These are phyloP conservation scores for Phytophthora aleatoria DNA, from an alignment of 352 stramenopile species.

Conservation along the genomic window DNA sequence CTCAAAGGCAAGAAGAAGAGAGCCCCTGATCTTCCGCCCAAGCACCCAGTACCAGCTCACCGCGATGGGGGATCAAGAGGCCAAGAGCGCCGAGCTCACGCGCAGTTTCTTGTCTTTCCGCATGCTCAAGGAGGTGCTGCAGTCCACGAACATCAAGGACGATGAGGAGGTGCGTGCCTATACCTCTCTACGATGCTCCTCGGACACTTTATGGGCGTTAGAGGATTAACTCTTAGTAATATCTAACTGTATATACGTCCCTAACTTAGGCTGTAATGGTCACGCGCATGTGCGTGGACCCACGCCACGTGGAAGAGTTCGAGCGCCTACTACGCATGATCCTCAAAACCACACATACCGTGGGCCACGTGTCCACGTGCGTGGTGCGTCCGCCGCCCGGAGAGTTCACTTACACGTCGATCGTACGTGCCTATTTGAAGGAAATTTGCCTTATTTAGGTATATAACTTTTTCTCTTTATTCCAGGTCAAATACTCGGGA, in stretches of 20 bases:
- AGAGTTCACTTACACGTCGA: slow-evolving; percentile 84
- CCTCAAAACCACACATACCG: slow-evolving; percentile 80
- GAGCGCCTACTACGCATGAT: slow-evolving; percentile 79
- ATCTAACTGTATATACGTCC: background rate
- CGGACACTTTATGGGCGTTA: background rate
- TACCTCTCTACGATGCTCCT: background rate
- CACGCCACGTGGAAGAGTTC: slow-evolving; percentile 78
- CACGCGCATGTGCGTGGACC: slow-evolving; percentile 80
- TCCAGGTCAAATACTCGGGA: slow-evolving; percentile 81
- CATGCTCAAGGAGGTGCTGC: slow-evolving; percentile 78
- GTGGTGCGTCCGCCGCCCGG: slow-evolving; percentile 76
- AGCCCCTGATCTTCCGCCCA: slow-evolving; percentile 7
- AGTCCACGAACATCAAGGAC: slow-evolving; percentile 78
- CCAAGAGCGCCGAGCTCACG: slow-evolving; percentile 44
- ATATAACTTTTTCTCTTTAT: slow-evolving; percentile 6
- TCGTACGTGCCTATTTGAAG: slow-evolving; percentile 48
- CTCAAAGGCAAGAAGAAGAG: slow-evolving; percentile 7
- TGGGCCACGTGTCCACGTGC: slow-evolving; percentile 81
- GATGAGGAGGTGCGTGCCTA: slow-evolving; percentile 66
- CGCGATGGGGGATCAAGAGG: slow-evolving; percentile 36
- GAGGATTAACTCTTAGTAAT: background rate
- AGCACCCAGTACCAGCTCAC: slow-evolving; percentile 8
- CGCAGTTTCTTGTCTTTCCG: slow-evolving; percentile 73
- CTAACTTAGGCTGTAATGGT: slow-evolving; percentile 73
- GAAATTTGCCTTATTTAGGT: slow-evolving; percentile 5